Percentiles rank a stretch among this genome's conserved stretches.
These are phyloP conservation scores for Austroboletus rostrupii DNA, from an alignment of 1,284 basidiomycete species.

Conservation along the genomic window DNA sequence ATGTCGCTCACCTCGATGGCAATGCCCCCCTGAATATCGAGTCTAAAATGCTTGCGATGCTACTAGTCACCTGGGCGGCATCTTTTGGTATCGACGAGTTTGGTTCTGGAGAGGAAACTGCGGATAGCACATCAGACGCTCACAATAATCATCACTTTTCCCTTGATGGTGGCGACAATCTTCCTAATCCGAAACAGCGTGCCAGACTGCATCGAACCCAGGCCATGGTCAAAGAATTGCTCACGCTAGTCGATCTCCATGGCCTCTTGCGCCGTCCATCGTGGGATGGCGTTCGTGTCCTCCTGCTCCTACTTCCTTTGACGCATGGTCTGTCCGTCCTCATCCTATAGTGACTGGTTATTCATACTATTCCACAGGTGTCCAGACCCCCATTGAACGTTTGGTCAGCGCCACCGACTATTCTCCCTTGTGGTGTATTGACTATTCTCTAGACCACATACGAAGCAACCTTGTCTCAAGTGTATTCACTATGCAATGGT, in stretches of 20 bases:
- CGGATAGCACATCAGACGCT: conserved; percentile 20
- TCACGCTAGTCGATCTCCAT: conserved; percentile 74
- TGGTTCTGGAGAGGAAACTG: conserved; percentile 42
- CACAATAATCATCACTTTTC: conserved; percentile 11
- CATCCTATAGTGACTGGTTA: conserved; percentile 5
- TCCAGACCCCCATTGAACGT: conserved; percentile 49
- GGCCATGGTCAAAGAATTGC: conserved; percentile 66
- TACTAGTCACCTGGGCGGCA: conserved; percentile 80
- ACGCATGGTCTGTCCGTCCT: conserved; percentile 58
- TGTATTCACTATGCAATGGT: conserved; percentile 66
- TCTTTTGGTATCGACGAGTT: conserved; percentile 82
- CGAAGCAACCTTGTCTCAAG: conserved; percentile 59
- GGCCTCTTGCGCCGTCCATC: conserved; percentile 77
- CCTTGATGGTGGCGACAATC: conserved; percentile 14
- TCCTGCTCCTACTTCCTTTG: conserved; percentile 75
- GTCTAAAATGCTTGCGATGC: conserved; percentile 62
- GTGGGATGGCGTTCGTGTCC: conserved; percentile 79
- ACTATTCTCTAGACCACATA: conserved; percentile 45
- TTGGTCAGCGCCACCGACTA: conserved; percentile 32
- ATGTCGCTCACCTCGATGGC: conserved; percentile 57
- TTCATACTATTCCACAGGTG: conserved; percentile 32
- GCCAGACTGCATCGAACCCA: conserved; percentile 33
- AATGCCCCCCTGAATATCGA: conserved; percentile 51
- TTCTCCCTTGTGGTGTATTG: background rate
- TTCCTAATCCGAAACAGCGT: conserved; percentile 20